Percentiles rank a stretch among this genome's conserved stretches.
These are phyloP conservation scores for Fraxinus paxiana DNA, from an alignment of 305 asterid genomes.

Conservation along the genomic window DNA sequence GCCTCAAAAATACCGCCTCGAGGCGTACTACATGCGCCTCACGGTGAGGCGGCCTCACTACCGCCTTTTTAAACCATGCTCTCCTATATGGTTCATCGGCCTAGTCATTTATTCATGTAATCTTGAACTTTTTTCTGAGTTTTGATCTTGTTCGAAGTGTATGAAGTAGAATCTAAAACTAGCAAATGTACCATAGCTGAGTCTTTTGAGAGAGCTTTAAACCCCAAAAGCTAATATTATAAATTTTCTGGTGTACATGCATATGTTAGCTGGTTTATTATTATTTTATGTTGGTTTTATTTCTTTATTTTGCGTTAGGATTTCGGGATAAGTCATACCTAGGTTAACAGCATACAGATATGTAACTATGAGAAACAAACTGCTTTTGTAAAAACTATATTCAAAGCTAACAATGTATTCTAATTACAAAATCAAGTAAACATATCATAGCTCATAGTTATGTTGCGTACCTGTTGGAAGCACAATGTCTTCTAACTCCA, in stretches of 20 bases:
- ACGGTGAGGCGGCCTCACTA: too few species aligned
- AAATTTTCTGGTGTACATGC: neutral
- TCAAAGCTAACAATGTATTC: neutral
- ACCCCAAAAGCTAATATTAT: neutral
- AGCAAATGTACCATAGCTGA: constrained; percentile 11
- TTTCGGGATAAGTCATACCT: neutral
- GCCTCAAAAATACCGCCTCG: too few species aligned
- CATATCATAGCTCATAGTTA: neutral
- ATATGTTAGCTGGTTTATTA: neutral
- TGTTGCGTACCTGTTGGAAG: neutral
- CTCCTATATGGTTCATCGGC: constrained; percentile 21
- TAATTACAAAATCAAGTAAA: neutral
- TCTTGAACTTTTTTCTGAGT: constrained; percentile 8
- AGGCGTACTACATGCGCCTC: too few species aligned
- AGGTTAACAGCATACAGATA: neutral
- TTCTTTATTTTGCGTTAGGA: neutral
- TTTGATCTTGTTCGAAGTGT: constrained; percentile 23
- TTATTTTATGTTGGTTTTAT: neutral
- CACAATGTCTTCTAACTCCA: neutral
- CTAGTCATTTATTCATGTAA: constrained; percentile 3
- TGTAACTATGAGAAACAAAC: neutral
- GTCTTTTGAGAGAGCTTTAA: constrained; percentile 7
- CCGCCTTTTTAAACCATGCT: too few species aligned
- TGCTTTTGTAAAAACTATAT: neutral
- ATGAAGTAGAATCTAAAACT: constrained; percentile 13